Evolutionary conservation across 495 filamentous ascomycete species (phyloP).

Genomic region (Tetracladium marchalianum): DNA sequence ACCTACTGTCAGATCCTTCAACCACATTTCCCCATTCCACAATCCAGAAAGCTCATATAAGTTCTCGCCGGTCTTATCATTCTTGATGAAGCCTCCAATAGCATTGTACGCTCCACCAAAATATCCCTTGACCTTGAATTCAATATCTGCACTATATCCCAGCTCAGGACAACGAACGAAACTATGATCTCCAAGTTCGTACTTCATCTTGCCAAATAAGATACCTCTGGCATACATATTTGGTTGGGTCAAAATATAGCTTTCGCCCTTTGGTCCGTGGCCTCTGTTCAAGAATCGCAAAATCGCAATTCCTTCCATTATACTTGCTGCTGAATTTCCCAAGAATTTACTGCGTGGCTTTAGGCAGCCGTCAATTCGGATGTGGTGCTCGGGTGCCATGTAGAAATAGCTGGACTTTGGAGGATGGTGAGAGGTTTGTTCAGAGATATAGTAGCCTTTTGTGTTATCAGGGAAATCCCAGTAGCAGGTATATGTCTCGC

Average conservation of each 20-base stretch:
- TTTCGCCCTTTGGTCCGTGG: constrained; percentile 57
- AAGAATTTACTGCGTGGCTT: constrained; percentile 96
- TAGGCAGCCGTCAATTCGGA: constrained; percentile 89
- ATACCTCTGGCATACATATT: constrained; percentile 99
- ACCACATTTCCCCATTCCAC: constrained; percentile 90
- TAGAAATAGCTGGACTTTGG: constrained; percentile 99
- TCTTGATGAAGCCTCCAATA: constrained; percentile 86
- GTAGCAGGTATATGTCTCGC: constrained; percentile 89
- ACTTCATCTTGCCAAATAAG: constrained; percentile 98
- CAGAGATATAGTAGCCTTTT: constrained; percentile 87
- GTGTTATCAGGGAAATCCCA: constrained; percentile 89
- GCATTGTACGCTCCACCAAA: constrained; percentile 94
- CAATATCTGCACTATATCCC: constrained; percentile 79
- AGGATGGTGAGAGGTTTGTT: constrained; percentile 96
- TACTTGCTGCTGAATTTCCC: constrained; percentile 92
- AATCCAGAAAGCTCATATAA: constrained; percentile 85
- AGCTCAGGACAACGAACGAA: constrained; percentile 87
- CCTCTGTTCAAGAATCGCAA: constrained; percentile 74
- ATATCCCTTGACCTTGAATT: constrained; percentile 98
- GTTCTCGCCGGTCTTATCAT: constrained; percentile 73
- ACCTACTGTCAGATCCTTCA: constrained; percentile 71
- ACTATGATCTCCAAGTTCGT: constrained; percentile 95
- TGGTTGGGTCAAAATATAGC: constrained; percentile 90
- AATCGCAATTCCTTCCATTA: constrained; percentile 95
- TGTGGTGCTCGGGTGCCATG: constrained; percentile 90